Percentiles rank a stretch among this genome's conserved stretches.
Evolutionary conservation across 805 yeast genomes (phyloP).

Genomic region (Suhomyces emberorum): DNA sequence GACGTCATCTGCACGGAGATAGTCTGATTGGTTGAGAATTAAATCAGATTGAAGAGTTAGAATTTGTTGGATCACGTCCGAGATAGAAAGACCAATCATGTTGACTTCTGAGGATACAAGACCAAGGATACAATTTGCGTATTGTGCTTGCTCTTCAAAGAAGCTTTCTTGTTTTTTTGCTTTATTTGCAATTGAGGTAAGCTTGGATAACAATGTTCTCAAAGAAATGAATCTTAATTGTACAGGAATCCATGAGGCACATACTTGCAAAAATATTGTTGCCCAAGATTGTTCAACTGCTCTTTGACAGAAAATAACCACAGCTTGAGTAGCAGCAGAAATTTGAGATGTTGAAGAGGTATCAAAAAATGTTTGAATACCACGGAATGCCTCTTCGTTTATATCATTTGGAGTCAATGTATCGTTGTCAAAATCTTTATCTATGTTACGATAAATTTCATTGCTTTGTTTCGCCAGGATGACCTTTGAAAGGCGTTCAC

Average conservation of each 20-base stretch:
- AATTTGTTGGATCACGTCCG: conserved; percentile 68
- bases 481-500: conserved; percentile 24
- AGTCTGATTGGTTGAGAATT: conserved; percentile 21
- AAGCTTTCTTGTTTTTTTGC: conserved; percentile 8
- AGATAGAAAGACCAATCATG: conserved; percentile 81
- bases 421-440: conserved; percentile 32
- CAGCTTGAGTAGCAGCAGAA: conserved; percentile 49
- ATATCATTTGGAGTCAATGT: conserved; percentile 37
- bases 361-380: conserved; percentile 61
- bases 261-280: conserved; percentile 53
- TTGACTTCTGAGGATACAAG: conserved; percentile 74
- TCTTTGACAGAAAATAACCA: conserved; percentile 40
- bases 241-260: conserved; percentile 77
- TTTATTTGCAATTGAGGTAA: conserved; percentile 20
- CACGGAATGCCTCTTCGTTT: conserved; percentile 43
- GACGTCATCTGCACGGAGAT: conserved; percentile 19
- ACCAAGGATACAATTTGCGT: conserved; percentile 49
- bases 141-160: conserved; percentile 31
- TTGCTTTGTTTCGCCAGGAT: conserved; percentile 20
- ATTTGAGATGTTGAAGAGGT: conserved; percentile 62
- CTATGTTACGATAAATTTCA: conserved; percentile 14
- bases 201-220: conserved; percentile 36
- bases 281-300: conserved; percentile 45
- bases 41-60: conserved; percentile 46
- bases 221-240: conserved; percentile 69